Evolutionary conservation across 1,284 basidiomycete genomes (phyloP).

Genomic region (Cryptococcus sp.): DNA sequence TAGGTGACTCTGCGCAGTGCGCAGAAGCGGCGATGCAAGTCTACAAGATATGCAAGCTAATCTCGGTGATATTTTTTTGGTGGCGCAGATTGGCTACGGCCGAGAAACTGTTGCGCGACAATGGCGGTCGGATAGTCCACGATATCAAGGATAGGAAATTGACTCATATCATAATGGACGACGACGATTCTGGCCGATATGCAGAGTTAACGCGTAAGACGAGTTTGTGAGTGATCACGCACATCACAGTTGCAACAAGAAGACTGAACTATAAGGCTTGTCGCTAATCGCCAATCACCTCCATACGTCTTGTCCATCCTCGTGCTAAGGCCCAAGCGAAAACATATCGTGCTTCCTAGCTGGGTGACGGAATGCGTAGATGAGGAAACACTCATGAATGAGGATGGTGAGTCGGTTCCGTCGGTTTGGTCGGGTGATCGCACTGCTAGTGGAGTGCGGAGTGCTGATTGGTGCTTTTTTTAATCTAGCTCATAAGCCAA

Average conservation of each 20-base stretch:
- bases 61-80: not conserved
- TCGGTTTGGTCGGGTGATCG: not conserved
- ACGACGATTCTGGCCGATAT: slow-evolving; percentile 58
- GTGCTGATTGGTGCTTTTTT: not conserved
- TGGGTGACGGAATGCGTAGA: slow-evolving; percentile 76
- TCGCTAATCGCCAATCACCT: too few species aligned
- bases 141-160: slow-evolving; percentile 71
- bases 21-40: not conserved
- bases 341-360: slow-evolving; percentile 72
- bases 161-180: slow-evolving; percentile 79
- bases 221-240: slow-evolving; percentile 1
- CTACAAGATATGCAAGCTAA: not conserved
- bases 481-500: slow-evolving; percentile 12
- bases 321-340: slow-evolving; percentile 66
- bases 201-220: slow-evolving; percentile 62
- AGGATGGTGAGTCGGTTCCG: slow-evolving; percentile 55
- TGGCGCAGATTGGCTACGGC: slow-evolving; percentile 62
- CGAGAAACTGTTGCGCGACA: slow-evolving; percentile 60
- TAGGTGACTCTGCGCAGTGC: not conserved
- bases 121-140: slow-evolving; percentile 69
- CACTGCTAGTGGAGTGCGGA: not conserved
- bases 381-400: slow-evolving; percentile 75
- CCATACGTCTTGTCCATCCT: not conserved
- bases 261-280: too few species aligned
- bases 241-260: not conserved